A percentile compares a stretch with the other conserved stretches of the same genome.
Evolutionary conservation across 164 flowering plant genomes (phyloP).

Genomic region (Berberis vulgaris): DNA sequence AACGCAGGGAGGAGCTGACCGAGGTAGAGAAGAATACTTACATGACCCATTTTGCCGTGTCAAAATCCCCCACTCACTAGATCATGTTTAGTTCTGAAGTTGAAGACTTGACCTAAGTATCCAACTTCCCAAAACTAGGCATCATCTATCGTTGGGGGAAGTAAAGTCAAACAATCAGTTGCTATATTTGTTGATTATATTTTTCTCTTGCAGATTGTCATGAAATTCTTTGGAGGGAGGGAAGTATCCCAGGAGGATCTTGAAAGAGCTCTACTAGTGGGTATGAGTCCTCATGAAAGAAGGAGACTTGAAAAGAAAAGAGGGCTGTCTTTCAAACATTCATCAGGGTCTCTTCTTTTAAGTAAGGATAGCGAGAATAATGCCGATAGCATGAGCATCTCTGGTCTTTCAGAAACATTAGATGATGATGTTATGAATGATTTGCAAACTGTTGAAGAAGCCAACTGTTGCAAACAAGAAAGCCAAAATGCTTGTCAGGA

Average conservation of each 20-base stretch:
- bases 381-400: background rate
- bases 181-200: background rate
- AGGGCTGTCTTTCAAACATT: constrained; percentile 37
- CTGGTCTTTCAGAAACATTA: constrained; percentile 9
- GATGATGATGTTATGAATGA: constrained; percentile 1
- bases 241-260: constrained; percentile 72
- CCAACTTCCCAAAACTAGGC: background rate
- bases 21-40: constrained; percentile 32
- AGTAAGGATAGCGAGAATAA: constrained; percentile 13
- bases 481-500: constrained; percentile 4
- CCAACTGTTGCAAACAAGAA: constrained; percentile 9
- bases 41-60: background rate
- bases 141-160: background rate
- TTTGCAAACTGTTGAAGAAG: constrained; percentile 8
- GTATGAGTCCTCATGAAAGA: constrained; percentile 92
- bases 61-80: background rate
- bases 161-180: background rate
- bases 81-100: background rate
- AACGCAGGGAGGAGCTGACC: constrained; percentile 72
- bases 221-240: constrained; percentile 75
- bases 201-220: constrained; percentile 43
- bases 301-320: constrained; percentile 65
- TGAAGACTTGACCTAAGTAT: background rate
- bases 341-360: constrained; percentile 9
- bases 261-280: constrained; percentile 74